Evolutionary conservation across 352 stramenopile species (phyloP).

Genomic region (Phytophthora pinifolia): DNA sequence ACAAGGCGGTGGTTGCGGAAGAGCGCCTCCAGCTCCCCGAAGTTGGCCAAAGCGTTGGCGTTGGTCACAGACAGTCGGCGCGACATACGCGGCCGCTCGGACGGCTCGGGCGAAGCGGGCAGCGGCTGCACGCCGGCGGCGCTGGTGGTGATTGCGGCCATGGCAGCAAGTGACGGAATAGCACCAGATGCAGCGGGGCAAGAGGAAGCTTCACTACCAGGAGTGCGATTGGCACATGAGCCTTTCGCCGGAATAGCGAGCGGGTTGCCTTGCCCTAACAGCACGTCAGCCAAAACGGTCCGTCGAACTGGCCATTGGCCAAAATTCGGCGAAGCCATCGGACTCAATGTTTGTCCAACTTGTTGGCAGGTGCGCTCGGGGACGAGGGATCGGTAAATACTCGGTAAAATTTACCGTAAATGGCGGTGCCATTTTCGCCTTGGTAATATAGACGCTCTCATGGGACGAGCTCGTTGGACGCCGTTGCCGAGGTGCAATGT

Average conservation of each 20-base stretch:
- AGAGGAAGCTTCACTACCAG: conserved; percentile 17
- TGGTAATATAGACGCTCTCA: too few species aligned
- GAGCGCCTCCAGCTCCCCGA: conserved; percentile 47
- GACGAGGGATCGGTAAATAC: too few species aligned
- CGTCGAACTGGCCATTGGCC: conserved; percentile 19
- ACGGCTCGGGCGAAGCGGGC: background rate
- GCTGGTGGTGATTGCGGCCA: conserved; percentile 16
- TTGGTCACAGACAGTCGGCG: conserved; percentile 65
- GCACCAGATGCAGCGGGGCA: conserved; percentile 3
- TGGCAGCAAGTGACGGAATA: conserved; percentile 17
- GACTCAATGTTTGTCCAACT: too few species aligned
- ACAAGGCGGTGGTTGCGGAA: conserved; percentile 69
- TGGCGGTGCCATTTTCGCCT: too few species aligned
- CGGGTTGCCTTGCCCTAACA: conserved; percentile 8
- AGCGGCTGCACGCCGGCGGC: conserved; percentile 6
- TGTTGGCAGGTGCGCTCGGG: too few species aligned
- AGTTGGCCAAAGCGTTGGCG: conserved; percentile 78
- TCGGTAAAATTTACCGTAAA: too few species aligned
- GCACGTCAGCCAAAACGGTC: conserved; percentile 28
- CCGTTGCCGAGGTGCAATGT: too few species aligned
- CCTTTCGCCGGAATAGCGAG: conserved; percentile 19
- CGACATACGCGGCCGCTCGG: conserved; percentile 10
- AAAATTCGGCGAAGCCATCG: too few species aligned
- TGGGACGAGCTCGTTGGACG: too few species aligned
- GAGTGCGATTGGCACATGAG: conserved; percentile 27